Evolutionary conservation across 1,284 basidiomycete species (phyloP), one percentile per base, ranked within the genome.

Genomic region (Salmacisia buchloeana): DNA sequence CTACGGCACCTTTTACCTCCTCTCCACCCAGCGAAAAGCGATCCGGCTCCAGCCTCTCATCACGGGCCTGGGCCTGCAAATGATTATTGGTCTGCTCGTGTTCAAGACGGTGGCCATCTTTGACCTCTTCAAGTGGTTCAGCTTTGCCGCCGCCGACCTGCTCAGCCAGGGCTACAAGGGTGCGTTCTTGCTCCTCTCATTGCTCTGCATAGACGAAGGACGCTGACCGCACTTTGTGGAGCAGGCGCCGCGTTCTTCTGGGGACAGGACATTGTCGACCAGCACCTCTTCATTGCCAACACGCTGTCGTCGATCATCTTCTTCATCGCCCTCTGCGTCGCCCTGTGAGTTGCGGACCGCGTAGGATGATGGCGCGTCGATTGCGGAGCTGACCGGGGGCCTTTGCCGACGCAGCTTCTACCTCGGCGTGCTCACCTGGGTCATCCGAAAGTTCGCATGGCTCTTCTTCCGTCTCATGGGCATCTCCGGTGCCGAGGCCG

Each of bases 401-500:
- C n/a, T n/a, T n/a, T n/a, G n/a, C n/a, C n/a, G n/a, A n/a, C n/a
- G n/a, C n/a, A n/a, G n/a, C 77, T 76, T 87, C 25, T 83, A 83
- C 69, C 61, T 70, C 35, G 73, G 74, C 60, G 62, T 70, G 59
- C 71, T 76, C 64, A 65, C 66, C 10, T 76, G 73, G 73, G 62
- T 66, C 63, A 70, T 76, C 62, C 67, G 66, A 60, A 76, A 76
- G 70, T 68, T 72, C 90, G 92, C 91, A 4, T 92, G 90, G 90
- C 85, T 94, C 82, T 94, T 94, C 85, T 91, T 90, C 84, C 49
- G 49, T 18, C 25, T 54, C 60, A 85, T 93, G 86, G 80, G 76
- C 41, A 77, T 82, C 60, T 80, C 81, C 29, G 92, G 92, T 73
- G 92, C 91, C 5, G 92, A 94, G 78, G 91, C 92, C 36, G 89